Evolutionary conservation across 2,329 filamentous ascomycete species (phyloP).

Genomic region (Pyricularia pennisetigena): DNA sequence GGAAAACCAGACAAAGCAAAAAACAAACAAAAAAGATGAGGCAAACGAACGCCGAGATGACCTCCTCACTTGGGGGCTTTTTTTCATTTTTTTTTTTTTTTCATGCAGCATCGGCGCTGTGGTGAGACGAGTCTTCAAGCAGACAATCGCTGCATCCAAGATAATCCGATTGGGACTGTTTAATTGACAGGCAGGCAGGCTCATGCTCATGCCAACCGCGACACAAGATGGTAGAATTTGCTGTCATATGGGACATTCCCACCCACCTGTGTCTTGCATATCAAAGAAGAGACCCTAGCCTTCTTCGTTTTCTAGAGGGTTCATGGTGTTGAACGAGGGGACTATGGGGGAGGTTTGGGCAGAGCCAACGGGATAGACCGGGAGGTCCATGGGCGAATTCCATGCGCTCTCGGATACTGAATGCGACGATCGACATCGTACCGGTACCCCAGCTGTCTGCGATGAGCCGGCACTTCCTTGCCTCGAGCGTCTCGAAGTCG

Average conservation of each 20-base stretch:
- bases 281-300: background rate
- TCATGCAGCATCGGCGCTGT: background rate
- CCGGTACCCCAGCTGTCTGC: background rate
- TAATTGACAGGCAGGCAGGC: background rate
- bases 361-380: background rate
- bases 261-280: background rate
- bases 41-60: background rate
- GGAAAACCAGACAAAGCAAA: background rate
- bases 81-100: too few relatives aligned
- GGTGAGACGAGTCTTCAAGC: background rate
- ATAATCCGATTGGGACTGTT: background rate
- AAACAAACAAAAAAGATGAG: background rate
- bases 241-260: background rate
- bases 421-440: background rate
- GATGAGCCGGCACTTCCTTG: background rate
- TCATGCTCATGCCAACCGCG: background rate
- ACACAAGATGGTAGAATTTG: background rate
- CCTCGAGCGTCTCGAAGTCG: background rate
- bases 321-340: background rate
- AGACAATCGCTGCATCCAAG: background rate
- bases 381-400: background rate
- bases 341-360: background rate
- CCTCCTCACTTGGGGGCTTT: background rate
- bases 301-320: background rate
- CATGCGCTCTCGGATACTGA: background rate